Conservation (phyloP, 495 filamentous ascomycete genomes). For the Aspergillus avenaceus region DNA sequence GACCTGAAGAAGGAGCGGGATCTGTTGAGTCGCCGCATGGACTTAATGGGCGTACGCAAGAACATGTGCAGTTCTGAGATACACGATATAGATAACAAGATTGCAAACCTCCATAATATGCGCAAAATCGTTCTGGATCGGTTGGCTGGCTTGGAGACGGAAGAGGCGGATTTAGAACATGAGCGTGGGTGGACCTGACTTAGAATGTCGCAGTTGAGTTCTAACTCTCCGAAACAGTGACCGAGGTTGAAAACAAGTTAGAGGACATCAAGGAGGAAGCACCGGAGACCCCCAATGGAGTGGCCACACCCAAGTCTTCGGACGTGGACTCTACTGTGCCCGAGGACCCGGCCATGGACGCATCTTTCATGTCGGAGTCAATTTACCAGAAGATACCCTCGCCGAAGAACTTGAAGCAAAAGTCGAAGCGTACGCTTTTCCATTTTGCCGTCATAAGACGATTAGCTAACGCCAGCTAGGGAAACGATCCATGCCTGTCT, state of each 20-base stretch:
- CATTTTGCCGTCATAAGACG: neutral
- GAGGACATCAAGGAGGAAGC: conserved; percentile 78
- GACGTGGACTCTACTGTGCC: conserved; percentile 49
- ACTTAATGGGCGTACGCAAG: conserved; percentile 89
- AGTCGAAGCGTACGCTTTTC: conserved; percentile 48
- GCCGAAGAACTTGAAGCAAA: conserved; percentile 59
- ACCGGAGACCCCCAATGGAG: conserved; percentile 49
- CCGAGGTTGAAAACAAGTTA: conserved; percentile 78
- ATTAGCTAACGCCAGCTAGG: conserved; percentile 20
- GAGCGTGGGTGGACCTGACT: conserved; percentile 55
- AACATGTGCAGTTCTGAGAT: conserved; percentile 98
- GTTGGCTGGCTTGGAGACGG: conserved; percentile 83
- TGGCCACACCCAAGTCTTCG: conserved; percentile 42
- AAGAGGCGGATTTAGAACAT: conserved; percentile 85
- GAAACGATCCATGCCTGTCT: conserved; percentile 85
- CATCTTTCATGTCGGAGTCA: conserved; percentile 93
- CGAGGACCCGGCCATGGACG: conserved; percentile 55
- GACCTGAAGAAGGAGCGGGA: conserved; percentile 75
- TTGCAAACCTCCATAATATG: conserved; percentile 90
- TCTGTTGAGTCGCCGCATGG: conserved; percentile 71
- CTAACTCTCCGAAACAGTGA: conserved; percentile 45
- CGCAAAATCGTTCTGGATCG: conserved; percentile 89
- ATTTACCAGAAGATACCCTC: conserved; percentile 90
- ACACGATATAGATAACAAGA: conserved; percentile 93
- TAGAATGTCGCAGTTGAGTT: neutral